These are phyloP conservation scores for Brassica balearica DNA, from an alignment of 441 rosid species.

Conservation along the genomic window DNA sequence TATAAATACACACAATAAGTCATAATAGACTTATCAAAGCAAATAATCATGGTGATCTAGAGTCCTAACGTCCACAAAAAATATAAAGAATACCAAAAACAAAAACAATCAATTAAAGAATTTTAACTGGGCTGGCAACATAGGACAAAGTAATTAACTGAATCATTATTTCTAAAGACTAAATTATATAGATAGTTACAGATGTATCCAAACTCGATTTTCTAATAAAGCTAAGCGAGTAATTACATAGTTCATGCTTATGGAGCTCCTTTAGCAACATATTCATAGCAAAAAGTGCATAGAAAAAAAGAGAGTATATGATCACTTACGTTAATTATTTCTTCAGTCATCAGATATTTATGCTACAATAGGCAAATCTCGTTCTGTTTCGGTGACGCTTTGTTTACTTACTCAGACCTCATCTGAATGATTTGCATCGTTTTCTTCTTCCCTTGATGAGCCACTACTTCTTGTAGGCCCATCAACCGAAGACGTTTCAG, in stretches of 20 bases:
- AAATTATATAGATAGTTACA: not conserved
- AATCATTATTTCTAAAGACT: not conserved
- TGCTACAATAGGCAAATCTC: not conserved
- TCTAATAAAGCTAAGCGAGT: not conserved
- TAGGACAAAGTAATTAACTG: not conserved
- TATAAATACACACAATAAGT: not conserved
- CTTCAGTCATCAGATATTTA: not conserved
- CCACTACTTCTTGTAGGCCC: slow-evolving; percentile 73
- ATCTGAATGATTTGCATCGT: slow-evolving; percentile 61
- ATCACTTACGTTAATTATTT: not conserved
- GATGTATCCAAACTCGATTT: not conserved
- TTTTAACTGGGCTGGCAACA: not conserved
- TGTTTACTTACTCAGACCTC: slow-evolving; percentile 18
- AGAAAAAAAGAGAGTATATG: not conserved
- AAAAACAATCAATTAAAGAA: not conserved
- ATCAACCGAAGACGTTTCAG: slow-evolving; percentile 75
- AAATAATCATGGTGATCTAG: not conserved
- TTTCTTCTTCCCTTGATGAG: slow-evolving; percentile 54
- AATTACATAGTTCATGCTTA: not conserved
- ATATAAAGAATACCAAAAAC: not conserved
- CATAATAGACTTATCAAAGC: not conserved
- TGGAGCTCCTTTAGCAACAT: not conserved
- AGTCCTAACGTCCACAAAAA: not conserved
- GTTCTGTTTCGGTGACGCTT: no score
- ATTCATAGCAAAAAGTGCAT: not conserved